Evolutionary conservation across 1,139 yeast species (phyloP).

Genomic region (Suhomyces coccinellae): DNA sequence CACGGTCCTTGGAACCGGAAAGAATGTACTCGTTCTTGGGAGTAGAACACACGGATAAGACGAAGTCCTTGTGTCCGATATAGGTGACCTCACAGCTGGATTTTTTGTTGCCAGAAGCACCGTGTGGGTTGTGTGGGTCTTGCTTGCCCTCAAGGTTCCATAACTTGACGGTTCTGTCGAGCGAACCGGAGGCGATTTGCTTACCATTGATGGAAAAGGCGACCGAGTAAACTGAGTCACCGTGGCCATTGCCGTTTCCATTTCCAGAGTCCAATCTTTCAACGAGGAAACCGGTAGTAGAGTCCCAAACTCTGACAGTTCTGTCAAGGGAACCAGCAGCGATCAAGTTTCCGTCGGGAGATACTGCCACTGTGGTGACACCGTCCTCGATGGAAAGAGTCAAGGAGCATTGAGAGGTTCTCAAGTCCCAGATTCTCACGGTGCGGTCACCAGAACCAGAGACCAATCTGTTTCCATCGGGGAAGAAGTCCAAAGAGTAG

Average conservation of each 20-base stretch:
- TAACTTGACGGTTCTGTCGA: constrained; percentile 92
- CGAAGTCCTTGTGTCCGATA: constrained; percentile 96
- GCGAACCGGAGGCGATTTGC: constrained; percentile 91
- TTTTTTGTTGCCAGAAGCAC: constrained; percentile 32
- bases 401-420: constrained; percentile 85
- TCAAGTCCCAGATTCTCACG: constrained; percentile 95
- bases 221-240: constrained; percentile 94
- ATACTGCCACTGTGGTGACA: constrained; percentile 95
- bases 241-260: constrained; percentile 88
- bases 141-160: constrained; percentile 81
- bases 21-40: constrained; percentile 91
- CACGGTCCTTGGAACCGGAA: constrained; percentile 96
- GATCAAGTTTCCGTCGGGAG: constrained; percentile 90
- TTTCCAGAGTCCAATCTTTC: constrained; percentile 91
- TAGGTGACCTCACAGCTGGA: constrained; percentile 88
- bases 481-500: constrained; percentile 92
- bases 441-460: constrained; percentile 97
- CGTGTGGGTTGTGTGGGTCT: constrained; percentile 42
- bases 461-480: constrained; percentile 90
- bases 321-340: constrained; percentile 97
- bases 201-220: constrained; percentile 91
- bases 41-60: constrained; percentile 88
- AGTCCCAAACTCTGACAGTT: constrained; percentile 97
- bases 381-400: constrained; percentile 95
- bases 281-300: constrained; percentile 87